Base-by-base conservation (phyloP, 495 filamentous ascomycete species). In the Annulohypoxylon moriforme region DNA sequence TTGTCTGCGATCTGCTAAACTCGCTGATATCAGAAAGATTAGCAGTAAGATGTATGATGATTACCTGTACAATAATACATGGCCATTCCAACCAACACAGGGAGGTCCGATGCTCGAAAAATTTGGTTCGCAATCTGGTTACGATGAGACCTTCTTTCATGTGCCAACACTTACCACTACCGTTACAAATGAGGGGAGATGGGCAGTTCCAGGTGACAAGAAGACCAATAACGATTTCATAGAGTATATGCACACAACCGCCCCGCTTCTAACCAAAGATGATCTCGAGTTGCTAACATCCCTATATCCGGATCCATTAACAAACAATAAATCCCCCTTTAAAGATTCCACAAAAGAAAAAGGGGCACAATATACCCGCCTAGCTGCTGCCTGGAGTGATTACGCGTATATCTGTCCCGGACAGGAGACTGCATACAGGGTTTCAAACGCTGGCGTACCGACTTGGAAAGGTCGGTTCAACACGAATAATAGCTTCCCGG, bases 1-100 rank as follows among this genome's bases (percentile, higher is more conserved):
- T n/a, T 78, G 77, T 4, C 74, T 87, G 5, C 82, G 87, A n/a
- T 60, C 75, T 1, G 78, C 73, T 9, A 80, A 90, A 50, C 78
- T 84, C 16, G 61, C 60, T 2, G 88, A 88, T 24, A 85, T 85
- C 53, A 82, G 82, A 38, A 65, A 69, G 8, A 81, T 90, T 6
- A 90, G 85, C 77, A 79, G 84, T 61, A 81, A 81, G 60, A 75
- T 87, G 2, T 89, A 89, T 73, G 81, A 83, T 38, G 78, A 80
- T 7, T 86, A 82, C 29, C 77, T 89, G 0, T 78, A 81, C 8
- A 84, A 85, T 6, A 76, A 86, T 6, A 85, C 87, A 6, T 90
- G 89, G 89, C 87, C 89, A 13, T 91, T 90, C 73, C 89, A 90
- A 73, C 89, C 89, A 22, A 87, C 87, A 29, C 87, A 90, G 60